phyloP scores from a whole-genome alignment of 305 asterid species.

The Fraxinus dipetala region DNA sequence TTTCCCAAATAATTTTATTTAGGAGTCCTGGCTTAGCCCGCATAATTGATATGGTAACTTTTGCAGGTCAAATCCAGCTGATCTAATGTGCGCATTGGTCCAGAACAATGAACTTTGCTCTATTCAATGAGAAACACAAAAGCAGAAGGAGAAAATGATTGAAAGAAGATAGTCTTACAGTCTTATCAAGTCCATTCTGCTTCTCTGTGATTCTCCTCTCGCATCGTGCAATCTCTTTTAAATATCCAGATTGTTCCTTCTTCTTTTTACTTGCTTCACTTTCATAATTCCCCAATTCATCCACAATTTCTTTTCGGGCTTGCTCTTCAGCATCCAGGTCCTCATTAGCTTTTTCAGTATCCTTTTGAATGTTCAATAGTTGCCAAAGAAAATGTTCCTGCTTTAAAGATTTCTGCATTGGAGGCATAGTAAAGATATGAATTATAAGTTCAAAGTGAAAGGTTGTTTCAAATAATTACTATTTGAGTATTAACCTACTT shows the following conservation, averaged over 20 bases:
- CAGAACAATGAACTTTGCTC: conserved; percentile 7
- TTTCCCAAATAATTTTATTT: background rate
- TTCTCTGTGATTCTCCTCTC: conserved; percentile 78
- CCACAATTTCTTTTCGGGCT: conserved; percentile 70
- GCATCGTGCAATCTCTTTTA: conserved; percentile 68
- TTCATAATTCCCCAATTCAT: conserved; percentile 70
- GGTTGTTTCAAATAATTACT: conserved; percentile 1
- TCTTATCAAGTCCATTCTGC: conserved; percentile 70
- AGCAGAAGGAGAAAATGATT: conserved; percentile 6
- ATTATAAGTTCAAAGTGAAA: conserved; percentile 13
- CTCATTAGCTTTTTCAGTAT: conserved; percentile 68
- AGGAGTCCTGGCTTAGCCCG: conserved; percentile 17
- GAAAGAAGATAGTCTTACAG: conserved; percentile 44
- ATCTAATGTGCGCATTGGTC: conserved; percentile 4
- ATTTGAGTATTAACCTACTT: background rate
- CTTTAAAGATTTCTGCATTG: conserved; percentile 79
- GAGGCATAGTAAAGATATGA: conserved; percentile 19
- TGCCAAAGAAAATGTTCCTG: conserved; percentile 91
- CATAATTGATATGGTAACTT: background rate
- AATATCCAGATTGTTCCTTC: conserved; percentile 73
- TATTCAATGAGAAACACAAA: conserved; percentile 8
- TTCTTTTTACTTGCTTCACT: conserved; percentile 67
- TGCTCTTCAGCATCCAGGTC: conserved; percentile 76
- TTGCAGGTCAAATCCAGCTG: conserved; percentile 15
- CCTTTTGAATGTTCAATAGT: conserved; percentile 72